A percentile compares a stretch with the other conserved stretches of the same genome.
phyloP scores from a whole-genome alignment of 2,329 filamentous ascomycete genomes.

The Cercospora nicotianae region DNA sequence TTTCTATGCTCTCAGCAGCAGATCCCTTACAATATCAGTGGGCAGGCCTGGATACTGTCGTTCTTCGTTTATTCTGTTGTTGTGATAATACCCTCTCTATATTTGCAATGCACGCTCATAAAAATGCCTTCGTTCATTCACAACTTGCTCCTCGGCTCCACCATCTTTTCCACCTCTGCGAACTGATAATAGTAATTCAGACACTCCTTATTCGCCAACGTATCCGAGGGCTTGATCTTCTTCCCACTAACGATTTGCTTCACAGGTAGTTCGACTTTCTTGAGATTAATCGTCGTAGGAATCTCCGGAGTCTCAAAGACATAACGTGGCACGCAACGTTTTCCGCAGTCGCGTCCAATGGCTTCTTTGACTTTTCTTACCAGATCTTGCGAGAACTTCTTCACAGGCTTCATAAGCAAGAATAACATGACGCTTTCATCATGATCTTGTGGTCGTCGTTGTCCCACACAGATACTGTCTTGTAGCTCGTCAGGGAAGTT shows the following conservation, averaged over 20 bases:
- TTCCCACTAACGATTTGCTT: conserved; percentile 81
- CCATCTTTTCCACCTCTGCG: conserved; percentile 66
- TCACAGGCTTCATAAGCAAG: conserved; percentile 60
- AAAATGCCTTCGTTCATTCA: too few species aligned
- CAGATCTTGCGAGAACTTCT: conserved; percentile 56
- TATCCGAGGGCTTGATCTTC: conserved; percentile 72
- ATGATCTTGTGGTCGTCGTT: conserved; percentile 61
- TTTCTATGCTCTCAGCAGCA: not conserved
- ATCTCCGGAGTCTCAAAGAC: conserved; percentile 80
- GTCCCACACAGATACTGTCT: conserved; percentile 79
- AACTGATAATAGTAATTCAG: conserved; percentile 79
- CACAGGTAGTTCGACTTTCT: conserved; percentile 81
- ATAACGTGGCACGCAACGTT: conserved; percentile 74
- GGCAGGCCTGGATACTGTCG: too few species aligned
- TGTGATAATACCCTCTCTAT: not conserved
- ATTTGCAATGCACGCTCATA: too few species aligned
- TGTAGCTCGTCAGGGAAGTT: conserved; percentile 62
- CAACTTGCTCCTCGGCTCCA: conserved; percentile 51
- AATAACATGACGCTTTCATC: conserved; percentile 63
- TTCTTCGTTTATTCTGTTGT: not conserved
- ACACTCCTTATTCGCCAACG: conserved; percentile 72
- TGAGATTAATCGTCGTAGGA: conserved; percentile 80
- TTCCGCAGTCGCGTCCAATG: conserved; percentile 66
- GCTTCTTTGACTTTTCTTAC: conserved; percentile 61
- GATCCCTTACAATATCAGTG: too few species aligned